phyloP scores from a whole-genome alignment of 192 early-diverging fungal species.

The Powellomyces hirtus region DNA sequence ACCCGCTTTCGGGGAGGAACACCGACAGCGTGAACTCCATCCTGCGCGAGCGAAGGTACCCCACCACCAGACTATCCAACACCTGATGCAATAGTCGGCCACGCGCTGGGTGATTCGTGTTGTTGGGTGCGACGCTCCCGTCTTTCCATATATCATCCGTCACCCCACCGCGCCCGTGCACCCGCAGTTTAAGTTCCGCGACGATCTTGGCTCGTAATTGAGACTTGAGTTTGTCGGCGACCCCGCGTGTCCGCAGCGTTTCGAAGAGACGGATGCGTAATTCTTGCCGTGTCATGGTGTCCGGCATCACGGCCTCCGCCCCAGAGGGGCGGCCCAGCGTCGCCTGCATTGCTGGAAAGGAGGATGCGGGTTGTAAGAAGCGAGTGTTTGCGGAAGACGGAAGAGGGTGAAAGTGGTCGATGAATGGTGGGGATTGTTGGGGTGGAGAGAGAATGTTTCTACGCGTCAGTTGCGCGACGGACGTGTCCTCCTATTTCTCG shows the following conservation, averaged over 20 bases:
- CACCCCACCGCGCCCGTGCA: background rate
- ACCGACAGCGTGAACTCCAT: slow-evolving; percentile 54
- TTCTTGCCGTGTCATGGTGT: slow-evolving; percentile 23
- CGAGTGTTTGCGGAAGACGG: too few species aligned
- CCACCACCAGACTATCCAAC: slow-evolving; percentile 46
- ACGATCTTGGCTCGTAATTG: slow-evolving; percentile 46
- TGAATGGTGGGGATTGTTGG: too few species aligned
- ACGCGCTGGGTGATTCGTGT: background rate
- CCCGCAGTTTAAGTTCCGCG: slow-evolving; percentile 33
- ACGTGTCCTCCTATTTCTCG: too few species aligned
- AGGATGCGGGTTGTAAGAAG: too few species aligned
- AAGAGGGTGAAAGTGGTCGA: too few species aligned
- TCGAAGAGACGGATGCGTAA: slow-evolving; percentile 38
- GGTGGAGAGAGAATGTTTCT: too few species aligned
- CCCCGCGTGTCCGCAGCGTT: slow-evolving; percentile 28
- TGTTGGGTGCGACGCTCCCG: background rate
- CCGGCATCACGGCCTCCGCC: too few species aligned
- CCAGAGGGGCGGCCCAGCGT: too few species aligned
- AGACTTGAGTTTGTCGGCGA: slow-evolving; percentile 51
- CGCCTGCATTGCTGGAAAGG: too few species aligned
- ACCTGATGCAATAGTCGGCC: slow-evolving; percentile 28
- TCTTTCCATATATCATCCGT: background rate
- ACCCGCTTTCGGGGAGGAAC: slow-evolving; percentile 52
- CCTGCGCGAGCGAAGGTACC: slow-evolving; percentile 39
- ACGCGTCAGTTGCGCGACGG: too few species aligned